phyloP scores from a whole-genome alignment of 208 protist species.

The Wallacemonas rigidus region DNA sequence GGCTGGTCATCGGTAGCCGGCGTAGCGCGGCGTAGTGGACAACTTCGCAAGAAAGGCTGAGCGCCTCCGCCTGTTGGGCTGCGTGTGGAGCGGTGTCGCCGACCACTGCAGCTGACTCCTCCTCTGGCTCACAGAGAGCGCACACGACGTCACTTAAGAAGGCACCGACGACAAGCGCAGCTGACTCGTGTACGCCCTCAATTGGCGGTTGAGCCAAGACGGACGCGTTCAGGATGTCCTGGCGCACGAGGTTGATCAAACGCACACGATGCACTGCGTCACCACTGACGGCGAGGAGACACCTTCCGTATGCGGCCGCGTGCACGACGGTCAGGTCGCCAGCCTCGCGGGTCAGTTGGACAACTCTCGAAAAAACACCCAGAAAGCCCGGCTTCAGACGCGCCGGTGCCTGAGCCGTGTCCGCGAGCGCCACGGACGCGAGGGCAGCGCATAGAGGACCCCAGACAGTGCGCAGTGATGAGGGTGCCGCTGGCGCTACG shows the following conservation, averaged over 20 bases:
- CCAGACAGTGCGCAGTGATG: slow-evolving; percentile 31
- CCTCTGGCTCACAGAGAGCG: slow-evolving; percentile 30
- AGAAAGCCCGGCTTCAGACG: slow-evolving; percentile 33
- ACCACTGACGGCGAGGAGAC: slow-evolving; percentile 37
- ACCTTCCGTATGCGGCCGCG: slow-evolving; percentile 66
- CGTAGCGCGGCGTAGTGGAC: slow-evolving; percentile 67
- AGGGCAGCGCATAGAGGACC: slow-evolving; percentile 28
- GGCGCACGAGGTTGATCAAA: slow-evolving; percentile 57
- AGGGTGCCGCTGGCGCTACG: slow-evolving; percentile 12
- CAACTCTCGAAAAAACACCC: slow-evolving; percentile 56
- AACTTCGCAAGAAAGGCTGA: slow-evolving; percentile 39
- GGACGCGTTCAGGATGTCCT: slow-evolving; percentile 64
- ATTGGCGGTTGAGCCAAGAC: slow-evolving; percentile 34
- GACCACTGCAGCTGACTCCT: neutral
- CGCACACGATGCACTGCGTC: slow-evolving; percentile 23
- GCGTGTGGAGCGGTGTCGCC: too few species aligned
- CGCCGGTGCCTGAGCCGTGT: slow-evolving; percentile 28
- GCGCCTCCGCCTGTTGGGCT: neutral
- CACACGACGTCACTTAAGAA: slow-evolving; percentile 84
- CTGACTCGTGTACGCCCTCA: slow-evolving; percentile 12
- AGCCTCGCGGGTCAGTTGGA: slow-evolving; percentile 45
- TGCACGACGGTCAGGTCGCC: slow-evolving; percentile 51
- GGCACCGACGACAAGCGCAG: slow-evolving; percentile 46
- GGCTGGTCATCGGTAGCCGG: slow-evolving; percentile 34
- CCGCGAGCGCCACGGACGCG: slow-evolving; percentile 28